Percentiles rank a stretch among this genome's conserved stretches.
phyloP scores from a whole-genome alignment of 202 grass and related monocot genomes.

The Eragrostis tef region DNA sequence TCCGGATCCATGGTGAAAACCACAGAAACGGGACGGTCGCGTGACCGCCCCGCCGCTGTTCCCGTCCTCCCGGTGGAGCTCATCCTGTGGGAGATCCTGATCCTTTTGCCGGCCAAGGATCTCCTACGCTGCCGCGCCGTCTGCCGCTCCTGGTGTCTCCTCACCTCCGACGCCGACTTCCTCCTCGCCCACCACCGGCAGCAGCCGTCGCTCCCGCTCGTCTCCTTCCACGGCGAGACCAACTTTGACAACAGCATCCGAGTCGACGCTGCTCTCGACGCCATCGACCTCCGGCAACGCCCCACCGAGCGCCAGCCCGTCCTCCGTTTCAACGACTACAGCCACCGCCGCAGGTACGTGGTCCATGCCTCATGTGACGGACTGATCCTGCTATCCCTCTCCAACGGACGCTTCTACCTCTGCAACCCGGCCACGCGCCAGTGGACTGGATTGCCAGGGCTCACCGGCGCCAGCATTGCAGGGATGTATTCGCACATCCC shows the following conservation, averaged over 20 bases:
- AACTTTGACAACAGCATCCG: rapidly evolving
- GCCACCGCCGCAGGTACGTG: neutral
- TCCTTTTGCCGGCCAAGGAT: neutral
- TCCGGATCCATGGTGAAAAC: neutral
- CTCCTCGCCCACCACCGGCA: neutral
- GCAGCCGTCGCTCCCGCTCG: constrained; percentile 16
- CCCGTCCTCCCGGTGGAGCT: neutral
- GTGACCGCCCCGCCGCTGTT: neutral
- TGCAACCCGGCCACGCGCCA: constrained; percentile 25
- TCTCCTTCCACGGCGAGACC: neutral
- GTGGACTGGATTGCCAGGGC: neutral
- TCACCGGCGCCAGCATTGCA: neutral
- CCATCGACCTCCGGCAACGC: constrained; percentile 4
- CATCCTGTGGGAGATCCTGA: too few relatives aligned
- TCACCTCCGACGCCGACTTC: neutral
- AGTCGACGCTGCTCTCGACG: neutral
- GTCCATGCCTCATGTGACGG: constrained; percentile 30
- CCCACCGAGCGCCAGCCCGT: constrained; percentile 12
- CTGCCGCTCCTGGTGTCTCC: neutral
- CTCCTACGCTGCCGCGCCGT: constrained; percentile 7
- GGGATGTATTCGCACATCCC: neutral
- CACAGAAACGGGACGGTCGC: neutral
- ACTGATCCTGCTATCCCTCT: neutral
- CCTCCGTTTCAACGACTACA: constrained; percentile 14
- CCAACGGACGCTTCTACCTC: neutral